These are phyloP conservation scores for Diatrype stigma DNA, from an alignment of 2,329 filamentous ascomycete species.

Conservation along the genomic window DNA sequence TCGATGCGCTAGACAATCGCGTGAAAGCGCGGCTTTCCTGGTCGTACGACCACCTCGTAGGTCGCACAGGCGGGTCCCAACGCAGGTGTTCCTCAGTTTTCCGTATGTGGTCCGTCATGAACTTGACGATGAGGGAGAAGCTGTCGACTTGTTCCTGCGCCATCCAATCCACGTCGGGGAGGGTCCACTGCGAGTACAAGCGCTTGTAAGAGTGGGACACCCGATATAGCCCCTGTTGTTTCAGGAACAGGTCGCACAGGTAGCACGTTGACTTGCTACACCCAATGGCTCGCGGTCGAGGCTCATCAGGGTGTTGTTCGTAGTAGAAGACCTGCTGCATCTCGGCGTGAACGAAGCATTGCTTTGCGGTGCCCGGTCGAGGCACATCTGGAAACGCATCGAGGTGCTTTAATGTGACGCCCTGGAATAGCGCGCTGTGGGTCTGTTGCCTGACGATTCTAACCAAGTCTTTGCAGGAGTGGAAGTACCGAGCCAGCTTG, in stretches of 20 bases:
- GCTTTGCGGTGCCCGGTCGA: not conserved
- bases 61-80: not conserved
- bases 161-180: slow-evolving; percentile 13
- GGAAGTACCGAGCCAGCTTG: slow-evolving; percentile 4
- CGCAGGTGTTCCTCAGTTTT: not conserved
- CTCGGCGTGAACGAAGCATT: slow-evolving; percentile 12
- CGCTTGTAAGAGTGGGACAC: slow-evolving; percentile 12
- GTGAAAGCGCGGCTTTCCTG: not conserved
- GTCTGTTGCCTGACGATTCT: not conserved
- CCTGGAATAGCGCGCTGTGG: not conserved
- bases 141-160: not conserved
- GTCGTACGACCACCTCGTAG: not conserved
- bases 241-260: slow-evolving; percentile 16
- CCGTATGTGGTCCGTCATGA: not conserved
- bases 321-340: slow-evolving; percentile 14
- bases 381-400: not conserved
- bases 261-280: slow-evolving; percentile 19
- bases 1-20: not conserved
- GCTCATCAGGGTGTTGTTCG: slow-evolving; percentile 1
- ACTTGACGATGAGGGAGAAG: not conserved
- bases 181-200: slow-evolving; percentile 16
- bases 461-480: slow-evolving; percentile 1
- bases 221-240: slow-evolving; percentile 7
- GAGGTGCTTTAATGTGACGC: not conserved
- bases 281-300: slow-evolving; percentile 14